These are phyloP conservation scores for Cadophora gregata DNA, from an alignment of 2,329 filamentous ascomycete genomes.

Conservation along the genomic window DNA sequence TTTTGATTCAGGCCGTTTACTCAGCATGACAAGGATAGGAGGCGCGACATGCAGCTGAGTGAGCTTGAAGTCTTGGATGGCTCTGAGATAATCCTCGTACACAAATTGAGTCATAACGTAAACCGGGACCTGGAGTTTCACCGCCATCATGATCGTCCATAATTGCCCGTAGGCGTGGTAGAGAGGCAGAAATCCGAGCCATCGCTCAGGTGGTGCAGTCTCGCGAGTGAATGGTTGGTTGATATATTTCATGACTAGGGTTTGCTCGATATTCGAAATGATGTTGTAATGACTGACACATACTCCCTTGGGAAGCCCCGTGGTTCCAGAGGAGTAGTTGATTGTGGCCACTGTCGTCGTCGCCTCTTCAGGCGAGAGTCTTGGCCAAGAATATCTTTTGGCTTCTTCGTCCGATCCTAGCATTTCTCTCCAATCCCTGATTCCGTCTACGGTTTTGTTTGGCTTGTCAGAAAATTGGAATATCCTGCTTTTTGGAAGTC, in stretches of 20 bases:
- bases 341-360: slow-evolving; percentile 62
- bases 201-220: slow-evolving; percentile 52
- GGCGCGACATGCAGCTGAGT: slow-evolving; percentile 61
- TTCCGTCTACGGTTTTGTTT: slow-evolving; percentile 45
- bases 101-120: slow-evolving; percentile 64
- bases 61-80: slow-evolving; percentile 58
- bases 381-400: slow-evolving; percentile 64
- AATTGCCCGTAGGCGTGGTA: slow-evolving; percentile 67
- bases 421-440: slow-evolving; percentile 69
- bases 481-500: slow-evolving; percentile 50
- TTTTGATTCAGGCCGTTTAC: slow-evolving; percentile 59
- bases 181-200: slow-evolving; percentile 68
- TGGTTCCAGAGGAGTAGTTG: slow-evolving; percentile 63
- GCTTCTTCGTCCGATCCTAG: slow-evolving; percentile 59
- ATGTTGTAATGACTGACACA: slow-evolving; percentile 53
- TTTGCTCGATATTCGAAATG: slow-evolving; percentile 50
- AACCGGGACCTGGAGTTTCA: slow-evolving; percentile 52
- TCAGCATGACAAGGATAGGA: slow-evolving; percentile 63
- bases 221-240: slow-evolving; percentile 46
- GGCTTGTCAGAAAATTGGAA: slow-evolving; percentile 55
- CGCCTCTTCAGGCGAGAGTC: slow-evolving; percentile 50
- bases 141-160: slow-evolving; percentile 55
- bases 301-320: slow-evolving; percentile 76
- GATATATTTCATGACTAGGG: slow-evolving; percentile 52
- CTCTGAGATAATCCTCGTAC: slow-evolving; percentile 58